These are phyloP conservation scores for Salix purpurea DNA, from an alignment of 345 rosid genomes.

Conservation along the genomic window DNA sequence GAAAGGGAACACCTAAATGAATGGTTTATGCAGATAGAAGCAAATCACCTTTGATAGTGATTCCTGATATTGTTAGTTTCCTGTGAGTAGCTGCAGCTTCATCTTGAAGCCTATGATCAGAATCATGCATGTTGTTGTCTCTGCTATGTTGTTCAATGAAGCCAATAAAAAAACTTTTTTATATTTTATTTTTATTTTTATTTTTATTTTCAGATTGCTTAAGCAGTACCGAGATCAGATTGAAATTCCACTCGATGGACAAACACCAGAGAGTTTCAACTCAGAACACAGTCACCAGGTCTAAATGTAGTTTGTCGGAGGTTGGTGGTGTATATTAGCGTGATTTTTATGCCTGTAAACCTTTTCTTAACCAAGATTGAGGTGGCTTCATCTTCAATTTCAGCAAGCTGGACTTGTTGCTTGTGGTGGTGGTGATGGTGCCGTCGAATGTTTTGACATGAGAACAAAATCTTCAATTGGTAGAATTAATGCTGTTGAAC, in stretches of 20 bases:
- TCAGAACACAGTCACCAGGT: slow-evolving; percentile 77
- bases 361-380: slow-evolving; percentile 19
- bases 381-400: slow-evolving; percentile 14
- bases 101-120: neutral
- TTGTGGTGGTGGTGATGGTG: slow-evolving; percentile 98
- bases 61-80: neutral
- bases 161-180: neutral
- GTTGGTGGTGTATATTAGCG: slow-evolving; percentile 32
- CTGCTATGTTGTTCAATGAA: neutral
- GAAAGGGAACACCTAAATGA: neutral
- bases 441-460: slow-evolving; percentile 85
- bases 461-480: slow-evolving; percentile 77
- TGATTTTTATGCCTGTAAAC: neutral
- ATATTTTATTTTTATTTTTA: neutral
- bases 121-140: neutral
- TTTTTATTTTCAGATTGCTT: neutral
- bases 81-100: neutral
- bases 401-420: slow-evolving; percentile 87
- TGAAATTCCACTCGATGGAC: too few relatives aligned
- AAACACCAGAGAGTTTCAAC: neutral
- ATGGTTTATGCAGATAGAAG: neutral
- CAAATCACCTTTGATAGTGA: neutral
- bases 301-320: slow-evolving; percentile 88
- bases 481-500: slow-evolving; percentile 65
- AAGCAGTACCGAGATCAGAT: neutral